These are phyloP conservation scores for Trebouxia sp. DNA, from an alignment of 139 green algal species.

Conservation along the genomic window DNA sequence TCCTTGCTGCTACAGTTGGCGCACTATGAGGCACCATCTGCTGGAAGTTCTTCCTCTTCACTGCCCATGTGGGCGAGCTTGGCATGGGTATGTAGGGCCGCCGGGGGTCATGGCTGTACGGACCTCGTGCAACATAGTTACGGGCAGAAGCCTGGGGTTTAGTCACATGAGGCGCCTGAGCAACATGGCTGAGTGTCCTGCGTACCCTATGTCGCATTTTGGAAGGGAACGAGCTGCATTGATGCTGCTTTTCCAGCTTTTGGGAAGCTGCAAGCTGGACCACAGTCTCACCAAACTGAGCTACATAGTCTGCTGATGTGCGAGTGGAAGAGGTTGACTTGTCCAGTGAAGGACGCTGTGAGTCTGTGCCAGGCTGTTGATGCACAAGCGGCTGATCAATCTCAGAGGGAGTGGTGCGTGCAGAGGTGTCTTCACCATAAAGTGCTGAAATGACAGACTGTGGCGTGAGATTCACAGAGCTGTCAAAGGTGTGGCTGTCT, in stretches of 20 bases:
- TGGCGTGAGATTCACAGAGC: not conserved
- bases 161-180: no score
- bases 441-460: conserved; percentile 10
- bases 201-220: not conserved
- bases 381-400: not conserved
- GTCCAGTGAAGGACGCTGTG: not conserved
- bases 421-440: not conserved
- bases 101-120: not conserved
- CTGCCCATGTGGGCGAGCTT: not conserved
- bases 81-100: not conserved
- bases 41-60: not conserved
- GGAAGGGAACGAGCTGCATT: no score
- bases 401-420: not conserved
- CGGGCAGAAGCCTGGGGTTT: not conserved
- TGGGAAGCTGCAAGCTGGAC: not conserved
- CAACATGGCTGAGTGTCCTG: not conserved
- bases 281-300: not conserved
- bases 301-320: not conserved
- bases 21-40: not conserved
- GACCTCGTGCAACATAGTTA: not conserved
- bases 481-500: not conserved
- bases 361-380: not conserved
- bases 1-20: not conserved
- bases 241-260: not conserved
- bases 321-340: not conserved